These are phyloP conservation scores for Oryza brachyantha DNA, from an alignment of 176 grass and related monocot genomes.

Conservation along the genomic window DNA sequence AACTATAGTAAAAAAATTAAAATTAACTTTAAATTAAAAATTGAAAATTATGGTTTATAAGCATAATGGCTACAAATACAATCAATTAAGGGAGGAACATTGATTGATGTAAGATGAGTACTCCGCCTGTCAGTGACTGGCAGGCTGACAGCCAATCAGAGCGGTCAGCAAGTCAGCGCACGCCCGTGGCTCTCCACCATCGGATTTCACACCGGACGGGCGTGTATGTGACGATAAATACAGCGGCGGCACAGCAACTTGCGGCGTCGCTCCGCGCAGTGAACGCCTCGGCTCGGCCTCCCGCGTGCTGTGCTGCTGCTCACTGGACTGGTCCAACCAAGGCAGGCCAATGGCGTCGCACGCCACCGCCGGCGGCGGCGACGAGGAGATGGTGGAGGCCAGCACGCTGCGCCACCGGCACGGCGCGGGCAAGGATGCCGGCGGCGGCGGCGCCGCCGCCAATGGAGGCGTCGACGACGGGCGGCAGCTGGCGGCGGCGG, in stretches of 20 bases:
- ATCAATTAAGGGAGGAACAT: not conserved
- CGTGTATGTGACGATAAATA: not conserved
- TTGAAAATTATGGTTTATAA: no score
- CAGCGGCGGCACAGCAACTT: not conserved
- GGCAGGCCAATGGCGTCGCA: conserved; percentile 36
- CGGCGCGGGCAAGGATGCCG: not conserved
- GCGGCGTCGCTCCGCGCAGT: not conserved
- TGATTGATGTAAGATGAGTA: not conserved
- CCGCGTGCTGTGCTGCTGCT: not conserved
- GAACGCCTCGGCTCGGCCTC: no score
- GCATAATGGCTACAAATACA: no score
- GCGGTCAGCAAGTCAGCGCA: not conserved
- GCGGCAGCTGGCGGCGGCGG: not conserved
- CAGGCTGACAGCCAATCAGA: not conserved
- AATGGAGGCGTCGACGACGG: not conserved
- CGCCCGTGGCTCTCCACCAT: not conserved
- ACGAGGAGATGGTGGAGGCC: conserved; percentile 36
- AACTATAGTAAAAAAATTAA: no score
- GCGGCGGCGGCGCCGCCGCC: not conserved
- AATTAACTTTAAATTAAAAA: no score
- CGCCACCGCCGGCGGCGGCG: conserved; percentile 17
- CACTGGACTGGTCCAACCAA: no score
- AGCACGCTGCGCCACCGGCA: conserved; percentile 45
- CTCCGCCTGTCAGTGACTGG: no score
- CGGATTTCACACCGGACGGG: not conserved